phyloP scores from a whole-genome alignment of 1,284 basidiomycete genomes.

The Xerocomus nothofagi region DNA sequence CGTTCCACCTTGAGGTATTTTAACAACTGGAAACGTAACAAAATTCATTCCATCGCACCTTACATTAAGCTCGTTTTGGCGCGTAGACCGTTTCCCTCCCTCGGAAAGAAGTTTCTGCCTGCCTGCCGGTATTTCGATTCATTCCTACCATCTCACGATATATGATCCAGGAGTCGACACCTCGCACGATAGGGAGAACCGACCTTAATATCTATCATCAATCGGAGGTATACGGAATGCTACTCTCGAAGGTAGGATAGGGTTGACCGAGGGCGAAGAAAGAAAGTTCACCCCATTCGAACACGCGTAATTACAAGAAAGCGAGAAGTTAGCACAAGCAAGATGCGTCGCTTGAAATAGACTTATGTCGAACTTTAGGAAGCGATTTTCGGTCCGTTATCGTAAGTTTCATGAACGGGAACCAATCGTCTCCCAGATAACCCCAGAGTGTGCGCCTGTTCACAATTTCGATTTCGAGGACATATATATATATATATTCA shows the following conservation, averaged over 20 bases:
- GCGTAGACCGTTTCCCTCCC: conserved; percentile 68
- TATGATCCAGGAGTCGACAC: not conserved
- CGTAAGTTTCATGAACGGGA: conserved; percentile 84
- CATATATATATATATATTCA: too few species aligned
- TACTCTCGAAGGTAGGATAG: conserved; percentile 84
- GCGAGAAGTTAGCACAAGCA: conserved; percentile 18
- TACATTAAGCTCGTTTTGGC: conserved; percentile 83
- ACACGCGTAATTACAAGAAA: conserved; percentile 60
- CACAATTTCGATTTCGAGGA: conserved; percentile 62
- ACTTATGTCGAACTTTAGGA: conserved; percentile 91
- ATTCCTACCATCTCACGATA: conserved; percentile 80
- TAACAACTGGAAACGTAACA: not conserved
- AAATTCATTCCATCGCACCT: conserved; percentile 46
- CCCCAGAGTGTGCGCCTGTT: conserved; percentile 81
- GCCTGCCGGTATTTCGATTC: conserved; percentile 89
- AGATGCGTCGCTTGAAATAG: not conserved
- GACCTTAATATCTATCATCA: conserved; percentile 96
- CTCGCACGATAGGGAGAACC: conserved; percentile 1
- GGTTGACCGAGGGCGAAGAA: conserved; percentile 60
- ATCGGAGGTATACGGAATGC: conserved; percentile 87
- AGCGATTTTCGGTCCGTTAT: conserved; percentile 70
- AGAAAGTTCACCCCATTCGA: conserved; percentile 80
- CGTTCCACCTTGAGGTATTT: conserved; percentile 61
- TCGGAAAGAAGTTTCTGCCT: conserved; percentile 68
- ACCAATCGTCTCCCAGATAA: conserved; percentile 77